phyloP scores from a whole-genome alignment of 805 yeast genomes.

The Yamadazyma takamatsuzukensis region DNA sequence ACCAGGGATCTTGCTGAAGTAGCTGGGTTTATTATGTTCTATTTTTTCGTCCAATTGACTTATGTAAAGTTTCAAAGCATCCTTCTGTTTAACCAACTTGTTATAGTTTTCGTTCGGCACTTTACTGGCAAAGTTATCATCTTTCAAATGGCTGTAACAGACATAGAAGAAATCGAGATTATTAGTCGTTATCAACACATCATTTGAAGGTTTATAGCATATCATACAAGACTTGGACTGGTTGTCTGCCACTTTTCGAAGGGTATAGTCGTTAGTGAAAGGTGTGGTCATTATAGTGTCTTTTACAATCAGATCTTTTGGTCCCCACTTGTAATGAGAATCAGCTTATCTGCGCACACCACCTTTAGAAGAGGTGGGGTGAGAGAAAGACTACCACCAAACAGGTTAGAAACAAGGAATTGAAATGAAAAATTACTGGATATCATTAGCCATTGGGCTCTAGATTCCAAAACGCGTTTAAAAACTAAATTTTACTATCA shows the following conservation, averaged over 20 bases:
- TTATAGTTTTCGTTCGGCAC: constrained; percentile 33
- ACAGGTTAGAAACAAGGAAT: too few relatives aligned
- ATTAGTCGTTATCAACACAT: constrained; percentile 45
- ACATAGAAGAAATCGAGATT: constrained; percentile 52
- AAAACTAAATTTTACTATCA: too few relatives aligned
- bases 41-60: constrained; percentile 20
- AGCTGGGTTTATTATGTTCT: constrained; percentile 28
- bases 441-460: too few relatives aligned
- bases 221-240: constrained; percentile 45
- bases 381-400: too few relatives aligned
- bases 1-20: constrained; percentile 28
- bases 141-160: constrained; percentile 46
- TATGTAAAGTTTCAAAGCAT: constrained; percentile 16
- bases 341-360: too few relatives aligned
- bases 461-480: too few relatives aligned
- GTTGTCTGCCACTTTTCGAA: constrained; percentile 38
- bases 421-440: too few relatives aligned
- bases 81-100: constrained; percentile 19
- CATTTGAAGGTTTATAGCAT: constrained; percentile 47
- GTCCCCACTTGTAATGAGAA: background rate
- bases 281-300: constrained; percentile 13
- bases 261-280: constrained; percentile 37
- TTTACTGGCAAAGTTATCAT: constrained; percentile 43
- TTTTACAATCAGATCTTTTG: background rate
- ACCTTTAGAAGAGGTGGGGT: too few relatives aligned